Base-by-base conservation (phyloP, 331 rosid species). In the Pyrus hybrid region DNA sequence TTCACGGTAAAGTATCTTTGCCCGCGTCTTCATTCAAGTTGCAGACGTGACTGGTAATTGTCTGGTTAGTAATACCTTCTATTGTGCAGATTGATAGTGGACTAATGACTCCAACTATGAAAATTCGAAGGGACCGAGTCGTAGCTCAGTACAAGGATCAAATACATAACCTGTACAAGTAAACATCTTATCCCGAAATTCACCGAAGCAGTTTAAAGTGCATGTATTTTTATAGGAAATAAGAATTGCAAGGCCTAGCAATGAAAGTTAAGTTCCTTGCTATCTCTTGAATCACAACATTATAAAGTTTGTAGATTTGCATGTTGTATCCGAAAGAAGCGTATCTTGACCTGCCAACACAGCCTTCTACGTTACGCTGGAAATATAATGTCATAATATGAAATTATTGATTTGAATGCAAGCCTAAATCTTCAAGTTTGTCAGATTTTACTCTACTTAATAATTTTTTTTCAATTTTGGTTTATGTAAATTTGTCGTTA, bases 51-150 rank as follows among this genome's bases (percentile, higher is more conserved):
- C 62, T 57, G 23, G 72, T 32, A 11, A 41, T 79, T 79, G 26
- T 37, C 51, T 85, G 78, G 79, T 76, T 56, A 61, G 70, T 74
- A 35, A 29, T 79, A 67, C 62, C 17, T 63, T 5, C 8, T 21
- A 67, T 78, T 77, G 47, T 41, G 81, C 90, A 94, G 99, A 85
- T 94, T 79, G 97, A 94, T 61, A 81, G 84, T 71, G 96, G 96
- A 29, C 83, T 92, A 63, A 81, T 94, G 97, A 94, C 96, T 71
- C 97, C 99, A 3, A 94, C 99, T 16, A 82, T 94, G 99, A 92
- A 94, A 80, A 79, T 94, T 68, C 90, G 96, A 79, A 81, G 99
- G 83, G 96, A 94, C 79, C 83, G 70, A 69, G 97, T 90, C 43
- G 79, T 77, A 64, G 85, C 82, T 72, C 84, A 65, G 49, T 87